Evolutionary conservation across 345 rosid species (phyloP).

Genomic region (Corchorus olitorius): DNA sequence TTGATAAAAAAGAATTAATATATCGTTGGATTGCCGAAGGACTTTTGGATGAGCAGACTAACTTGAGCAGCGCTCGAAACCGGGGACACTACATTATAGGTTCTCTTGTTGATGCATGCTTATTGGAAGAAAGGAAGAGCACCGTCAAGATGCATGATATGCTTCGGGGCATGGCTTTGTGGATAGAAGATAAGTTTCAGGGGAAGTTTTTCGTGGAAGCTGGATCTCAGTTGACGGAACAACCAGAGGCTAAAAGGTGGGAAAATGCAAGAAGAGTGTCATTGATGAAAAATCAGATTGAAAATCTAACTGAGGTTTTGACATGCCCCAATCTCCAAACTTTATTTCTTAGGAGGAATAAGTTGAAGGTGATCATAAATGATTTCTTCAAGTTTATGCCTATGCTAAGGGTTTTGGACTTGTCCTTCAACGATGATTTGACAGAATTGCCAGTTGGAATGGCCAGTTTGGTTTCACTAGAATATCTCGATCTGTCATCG

Average conservation of each 20-base stretch:
- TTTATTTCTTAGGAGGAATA: background rate
- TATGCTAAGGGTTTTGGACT: background rate
- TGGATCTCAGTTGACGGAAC: constrained; percentile 5
- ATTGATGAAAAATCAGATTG: constrained; percentile 21
- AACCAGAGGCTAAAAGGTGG: constrained; percentile 26
- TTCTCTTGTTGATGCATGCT: constrained; percentile 17
- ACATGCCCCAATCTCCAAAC: background rate
- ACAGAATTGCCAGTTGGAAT: background rate
- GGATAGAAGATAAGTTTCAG: constrained; percentile 29
- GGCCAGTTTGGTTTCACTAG: background rate
- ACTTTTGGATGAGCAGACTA: background rate
- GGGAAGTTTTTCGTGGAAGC: constrained; percentile 19
- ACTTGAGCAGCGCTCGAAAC: background rate
- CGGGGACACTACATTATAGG: background rate
- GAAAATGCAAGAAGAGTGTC: constrained; percentile 28
- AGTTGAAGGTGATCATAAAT: background rate
- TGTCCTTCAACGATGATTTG: background rate
- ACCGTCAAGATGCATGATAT: constrained; percentile 44
- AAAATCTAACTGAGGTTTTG: background rate
- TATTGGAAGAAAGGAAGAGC: constrained; percentile 23
- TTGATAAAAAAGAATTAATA: background rate
- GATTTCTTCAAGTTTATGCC: constrained; percentile 2
- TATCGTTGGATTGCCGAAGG: constrained; percentile 16
- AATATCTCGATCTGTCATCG: background rate
- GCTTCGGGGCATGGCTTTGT: constrained; percentile 42